Percentiles rank a stretch among this genome's conserved stretches.
Conservation (phyloP, 2,329 filamentous ascomycete species). For the Mariannaea elegans region DNA sequence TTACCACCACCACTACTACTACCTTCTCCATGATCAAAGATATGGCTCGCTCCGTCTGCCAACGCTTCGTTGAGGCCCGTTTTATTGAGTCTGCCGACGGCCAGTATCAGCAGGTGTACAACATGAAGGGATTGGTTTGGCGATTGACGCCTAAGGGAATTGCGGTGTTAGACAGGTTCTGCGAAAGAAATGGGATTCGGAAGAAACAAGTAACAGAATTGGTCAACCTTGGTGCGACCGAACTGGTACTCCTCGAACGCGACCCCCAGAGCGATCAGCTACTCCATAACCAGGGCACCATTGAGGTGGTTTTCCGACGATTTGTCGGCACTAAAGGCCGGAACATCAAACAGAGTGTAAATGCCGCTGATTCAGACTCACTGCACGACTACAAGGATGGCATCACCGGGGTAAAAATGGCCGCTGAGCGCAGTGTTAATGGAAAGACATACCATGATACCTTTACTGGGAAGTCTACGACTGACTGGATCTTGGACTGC, state of each 20-base stretch:
- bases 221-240: slow-evolving; percentile 80
- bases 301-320: slow-evolving; percentile 92
- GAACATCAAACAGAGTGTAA: slow-evolving; percentile 77
- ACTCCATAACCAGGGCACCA: slow-evolving; percentile 83
- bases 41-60: slow-evolving; percentile 94
- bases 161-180: slow-evolving; percentile 89
- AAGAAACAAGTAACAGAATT: slow-evolving; percentile 90
- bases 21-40: slow-evolving; percentile 99
- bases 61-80: slow-evolving; percentile 90
- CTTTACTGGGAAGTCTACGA: slow-evolving; percentile 87
- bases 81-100: slow-evolving; percentile 95
- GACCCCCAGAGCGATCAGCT: slow-evolving; percentile 86
- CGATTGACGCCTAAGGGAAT: slow-evolving; percentile 95
- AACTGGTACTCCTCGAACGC: slow-evolving; percentile 88
- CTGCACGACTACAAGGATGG: slow-evolving; percentile 55
- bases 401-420: slow-evolving; percentile 73
- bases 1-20: slow-evolving; percentile 96
- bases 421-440: slow-evolving; percentile 80
- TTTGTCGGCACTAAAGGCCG: slow-evolving; percentile 85
- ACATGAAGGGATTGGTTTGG: slow-evolving; percentile 88
- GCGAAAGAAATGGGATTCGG: slow-evolving; percentile 91
- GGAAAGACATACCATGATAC: slow-evolving; percentile 82
- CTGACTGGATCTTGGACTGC: slow-evolving; percentile 97
- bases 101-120: slow-evolving; percentile 78
- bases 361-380: background rate